Evolutionary conservation across 1,284 basidiomycete species (phyloP).

Genomic region (Ustilago shanxiensis): DNA sequence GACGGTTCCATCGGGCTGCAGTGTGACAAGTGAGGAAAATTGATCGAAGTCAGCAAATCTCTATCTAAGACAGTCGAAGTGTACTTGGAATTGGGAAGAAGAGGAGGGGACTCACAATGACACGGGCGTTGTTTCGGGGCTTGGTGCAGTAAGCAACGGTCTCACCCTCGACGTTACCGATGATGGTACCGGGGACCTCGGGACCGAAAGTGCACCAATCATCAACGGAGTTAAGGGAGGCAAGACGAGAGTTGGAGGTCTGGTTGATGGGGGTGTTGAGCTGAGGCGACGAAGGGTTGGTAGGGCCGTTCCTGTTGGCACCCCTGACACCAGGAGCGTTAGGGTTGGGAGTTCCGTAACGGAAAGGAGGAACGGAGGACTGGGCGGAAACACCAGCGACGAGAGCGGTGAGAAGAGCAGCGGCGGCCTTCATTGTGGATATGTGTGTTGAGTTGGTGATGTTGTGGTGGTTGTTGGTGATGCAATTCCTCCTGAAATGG

Average conservation of each 20-base stretch:
- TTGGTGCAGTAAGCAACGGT: constrained; percentile 81
- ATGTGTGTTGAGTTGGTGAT: constrained; percentile 1
- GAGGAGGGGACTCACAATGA: constrained; percentile 50
- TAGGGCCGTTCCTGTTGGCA: constrained; percentile 56
- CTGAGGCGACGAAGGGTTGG: constrained; percentile 59
- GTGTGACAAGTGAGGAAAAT: background rate
- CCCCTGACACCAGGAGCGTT: constrained; percentile 60
- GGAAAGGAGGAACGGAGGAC: constrained; percentile 44
- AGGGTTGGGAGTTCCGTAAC: constrained; percentile 60
- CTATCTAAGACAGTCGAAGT: too few relatives aligned
- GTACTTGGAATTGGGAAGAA: too few relatives aligned
- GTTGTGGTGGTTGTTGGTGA: constrained; percentile 10
- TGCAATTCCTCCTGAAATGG: constrained; percentile 10
- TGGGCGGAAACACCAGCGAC: constrained; percentile 46
- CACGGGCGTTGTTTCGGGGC: constrained; percentile 67
- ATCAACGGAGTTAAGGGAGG: constrained; percentile 61
- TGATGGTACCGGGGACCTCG: constrained; percentile 71
- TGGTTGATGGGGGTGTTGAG: constrained; percentile 67
- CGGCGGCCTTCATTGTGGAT: constrained; percentile 44
- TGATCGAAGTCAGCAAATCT: background rate
- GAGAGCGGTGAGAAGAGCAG: constrained; percentile 39
- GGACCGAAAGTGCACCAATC: constrained; percentile 69
- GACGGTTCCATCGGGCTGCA: constrained; percentile 66
- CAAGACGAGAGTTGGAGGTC: constrained; percentile 58
- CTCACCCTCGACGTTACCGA: constrained; percentile 78